phyloP scores from a whole-genome alignment of 441 rosid genomes.

The Aquilaria agallochum region DNA sequence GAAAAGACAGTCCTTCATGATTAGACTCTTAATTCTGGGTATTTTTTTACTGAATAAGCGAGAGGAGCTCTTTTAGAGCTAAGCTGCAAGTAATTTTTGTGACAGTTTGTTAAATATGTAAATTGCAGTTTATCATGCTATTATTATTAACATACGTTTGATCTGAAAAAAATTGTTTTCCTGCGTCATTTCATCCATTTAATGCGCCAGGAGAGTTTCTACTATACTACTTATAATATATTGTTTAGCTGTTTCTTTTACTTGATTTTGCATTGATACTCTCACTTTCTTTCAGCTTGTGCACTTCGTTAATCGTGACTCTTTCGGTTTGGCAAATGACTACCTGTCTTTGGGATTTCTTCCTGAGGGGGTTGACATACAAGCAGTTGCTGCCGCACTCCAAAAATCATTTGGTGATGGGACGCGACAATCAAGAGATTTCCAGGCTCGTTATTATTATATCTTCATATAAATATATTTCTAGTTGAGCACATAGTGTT shows the following conservation, averaged over 20 bases:
- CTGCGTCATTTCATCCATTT: no score
- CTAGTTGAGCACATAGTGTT: no score
- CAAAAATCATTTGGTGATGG: slow-evolving; percentile 75
- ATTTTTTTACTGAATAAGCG: no score
- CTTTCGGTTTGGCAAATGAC: slow-evolving; percentile 98
- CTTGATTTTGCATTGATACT: slow-evolving; percentile 31
- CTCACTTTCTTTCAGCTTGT: slow-evolving; percentile 79
- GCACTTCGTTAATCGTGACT: slow-evolving; percentile 98
- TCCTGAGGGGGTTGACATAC: slow-evolving; percentile 85
- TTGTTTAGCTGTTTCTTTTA: slow-evolving; percentile 13
- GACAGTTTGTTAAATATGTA: no score
- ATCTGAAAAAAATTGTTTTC: no score
- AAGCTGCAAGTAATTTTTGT: no score
- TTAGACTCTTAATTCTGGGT: no score
- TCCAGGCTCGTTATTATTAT: slow-evolving; percentile 59
- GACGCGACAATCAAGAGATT: slow-evolving; percentile 78
- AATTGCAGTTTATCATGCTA: no score
- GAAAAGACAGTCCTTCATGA: no score
- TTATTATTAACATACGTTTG: no score
- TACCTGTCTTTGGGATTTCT: slow-evolving; percentile 98
- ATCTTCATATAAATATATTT: slow-evolving; percentile 2
- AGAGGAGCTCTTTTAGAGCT: no score
- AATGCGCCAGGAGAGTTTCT: background rate
- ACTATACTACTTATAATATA: background rate
- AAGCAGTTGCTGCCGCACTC: slow-evolving; percentile 80